Base-by-base conservation (phyloP, 2,329 filamentous ascomycete genomes). In the Ophiostoma australiae region DNA sequence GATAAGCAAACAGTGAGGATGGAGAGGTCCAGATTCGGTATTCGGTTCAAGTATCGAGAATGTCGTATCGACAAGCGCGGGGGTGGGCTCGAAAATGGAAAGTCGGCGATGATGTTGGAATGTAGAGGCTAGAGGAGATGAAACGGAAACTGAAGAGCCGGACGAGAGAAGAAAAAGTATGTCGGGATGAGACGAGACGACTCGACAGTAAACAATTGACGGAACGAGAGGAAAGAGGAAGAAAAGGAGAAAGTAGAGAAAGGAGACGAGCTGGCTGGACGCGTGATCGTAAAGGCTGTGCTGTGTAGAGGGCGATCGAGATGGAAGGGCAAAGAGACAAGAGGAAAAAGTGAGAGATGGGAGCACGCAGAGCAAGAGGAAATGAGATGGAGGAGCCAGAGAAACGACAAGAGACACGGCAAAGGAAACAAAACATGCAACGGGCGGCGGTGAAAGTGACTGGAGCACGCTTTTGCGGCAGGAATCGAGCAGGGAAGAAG, bases 401-500 rank as follows among this genome's bases (percentile, higher is more conserved):
- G 27, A 33, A 33, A n/a, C 20, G 61, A 37, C 61, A 37, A 37
- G 61, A 33, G 52, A 31, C 39, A 48, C 13, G 1, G 44, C 52
- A 27, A 33, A 27, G 13, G 27, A 63, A 63, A 63, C 58, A 23
- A 66, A 66, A 66, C 63, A 66, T 39, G 63, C 63, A 66, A 39
- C 63, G 15, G 63, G 63, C 63, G 35, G 63, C 63, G 63, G 63
- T 66, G 63, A 66, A 66, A 39, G 61, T 66, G 63, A 66, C 15
- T 66, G 35, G 35, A 66, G 63, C 63, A 66, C 63, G 20, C 63
- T 66, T 65, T 23, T 39, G 63, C 35, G 7, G 63, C 63, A 35
- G 63, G 63, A 66, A 37, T 37, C 63, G 20, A 66, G 63, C 63
- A 66, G 63, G 63, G 63, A 39, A 66, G 63, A 39, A 23, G 63